These are phyloP conservation scores for Xylariaceae sp. DNA, from an alignment of 2,329 filamentous ascomycete genomes.

Conservation along the genomic window DNA sequence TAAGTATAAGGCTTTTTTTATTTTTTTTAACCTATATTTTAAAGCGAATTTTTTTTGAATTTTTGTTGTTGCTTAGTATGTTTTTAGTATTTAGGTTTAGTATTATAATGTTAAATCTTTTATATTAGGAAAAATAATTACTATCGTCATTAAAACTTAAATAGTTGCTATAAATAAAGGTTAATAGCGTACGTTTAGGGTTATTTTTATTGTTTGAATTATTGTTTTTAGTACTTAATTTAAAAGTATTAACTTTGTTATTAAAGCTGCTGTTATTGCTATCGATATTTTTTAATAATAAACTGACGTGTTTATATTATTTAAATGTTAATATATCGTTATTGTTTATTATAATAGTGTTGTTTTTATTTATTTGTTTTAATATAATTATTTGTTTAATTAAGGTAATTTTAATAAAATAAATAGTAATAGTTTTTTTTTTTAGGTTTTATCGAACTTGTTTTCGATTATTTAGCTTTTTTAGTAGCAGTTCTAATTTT, in stretches of 20 bases:
- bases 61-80: neutral
- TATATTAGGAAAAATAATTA: neutral
- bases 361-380: conserved; percentile 3
- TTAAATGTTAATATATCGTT: neutral
- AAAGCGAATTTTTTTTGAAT: neutral
- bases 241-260: no score
- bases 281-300: no score
- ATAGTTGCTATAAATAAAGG: neutral
- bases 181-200: neutral
- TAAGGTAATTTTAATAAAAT: neutral
- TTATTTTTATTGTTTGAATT: neutral
- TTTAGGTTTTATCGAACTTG: conserved; percentile 1
- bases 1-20: conserved; percentile 3
- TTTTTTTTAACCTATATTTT: neutral
- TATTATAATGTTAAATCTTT: neutral
- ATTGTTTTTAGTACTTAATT: no score
- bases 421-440: neutral
- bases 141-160: neutral
- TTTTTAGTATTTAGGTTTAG: no score
- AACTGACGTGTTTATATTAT: neutral
- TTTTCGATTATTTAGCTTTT: conserved; percentile 5
- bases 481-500: neutral
- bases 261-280: no score
- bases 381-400: conserved; percentile 3
- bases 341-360: neutral